Base-by-base conservation (phyloP, 306 rosid genomes). In the Elaeagnus macrophylla region DNA sequence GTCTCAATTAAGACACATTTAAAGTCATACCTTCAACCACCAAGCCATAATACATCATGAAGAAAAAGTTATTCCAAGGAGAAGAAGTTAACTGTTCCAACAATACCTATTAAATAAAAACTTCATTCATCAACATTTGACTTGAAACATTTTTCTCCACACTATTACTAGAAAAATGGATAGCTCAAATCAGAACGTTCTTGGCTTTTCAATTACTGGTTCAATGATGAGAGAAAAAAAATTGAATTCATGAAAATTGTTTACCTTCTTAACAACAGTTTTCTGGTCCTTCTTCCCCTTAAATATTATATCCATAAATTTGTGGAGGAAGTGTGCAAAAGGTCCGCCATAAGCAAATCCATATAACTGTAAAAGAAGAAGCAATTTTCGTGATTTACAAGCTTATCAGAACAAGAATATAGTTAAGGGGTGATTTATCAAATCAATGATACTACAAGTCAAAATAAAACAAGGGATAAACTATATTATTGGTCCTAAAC, bases 291-390 rank as follows among this genome's bases (percentile, higher is more conserved):
- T 86, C 79, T 81, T 62, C 52, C 88, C 97, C 75, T 72, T 83
- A 65, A 90, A 90, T 61, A 90, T 64, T 58, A 25, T 62, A 36
- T 83, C 97, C 95, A 90, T 90, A 73, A 90, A 64, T 56, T 81
- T 86, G 74, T 90, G 97, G 38, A 90, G 79, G 71, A 69, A 90
- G 53, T 90, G 97, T 65, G 94, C 94, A 81, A 90, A 86, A 37
- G 97, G 95, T 54, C 97, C 95, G 1, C 74, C 43, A 61, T 86
- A 90, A 8, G 86, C 95, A 32, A 90, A 90, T 40, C 97, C 97
- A 78, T 86, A 83, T 54, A 90, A 77, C 97, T 90, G 83, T 61
- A 68, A 61, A 79, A 61, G 32, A 25, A 5, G 65, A 69, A 41
- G 39, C 47, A 20, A 38, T 39, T 60, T 59, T 41, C 61, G 67